Conservation (phyloP, 257 asterid species). For the Ehretia macrophylla region DNA sequence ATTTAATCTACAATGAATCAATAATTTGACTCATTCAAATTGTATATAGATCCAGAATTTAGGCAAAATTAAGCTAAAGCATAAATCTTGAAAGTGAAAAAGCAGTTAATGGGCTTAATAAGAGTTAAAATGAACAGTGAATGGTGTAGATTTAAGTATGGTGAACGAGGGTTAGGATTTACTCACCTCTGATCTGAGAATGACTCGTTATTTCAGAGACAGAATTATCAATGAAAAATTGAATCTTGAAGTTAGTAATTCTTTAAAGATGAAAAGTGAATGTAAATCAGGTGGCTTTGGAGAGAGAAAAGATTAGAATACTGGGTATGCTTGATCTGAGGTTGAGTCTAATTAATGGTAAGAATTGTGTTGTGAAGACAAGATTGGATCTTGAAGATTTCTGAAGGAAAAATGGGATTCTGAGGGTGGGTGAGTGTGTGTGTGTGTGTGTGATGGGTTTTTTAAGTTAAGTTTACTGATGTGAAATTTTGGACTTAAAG, state of each 20-base stretch:
- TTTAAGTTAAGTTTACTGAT: no score
- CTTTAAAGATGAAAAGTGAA: constrained; percentile 30
- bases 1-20: not conserved
- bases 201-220: constrained; percentile 15
- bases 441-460: no score
- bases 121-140: no score
- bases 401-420: not conserved
- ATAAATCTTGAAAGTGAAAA: constrained; percentile 18
- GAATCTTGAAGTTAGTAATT: not conserved
- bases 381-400: constrained; percentile 35
- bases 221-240: constrained; percentile 1
- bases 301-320: not conserved
- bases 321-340: not conserved
- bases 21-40: constrained; percentile 4
- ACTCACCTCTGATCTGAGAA: constrained; percentile 31
- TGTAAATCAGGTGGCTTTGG: not conserved
- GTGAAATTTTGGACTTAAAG: no score
- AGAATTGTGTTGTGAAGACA: constrained; percentile 4
- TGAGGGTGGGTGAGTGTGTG: no score
- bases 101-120: no score
- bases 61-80: constrained; percentile 7
- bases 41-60: constrained; percentile 1
- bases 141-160: not conserved
- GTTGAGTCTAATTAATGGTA: not conserved
- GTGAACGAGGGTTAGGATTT: constrained; percentile 6